Conservation (phyloP, 2,329 filamentous ascomycete species). For the Curvularia verruculosa region DNA sequence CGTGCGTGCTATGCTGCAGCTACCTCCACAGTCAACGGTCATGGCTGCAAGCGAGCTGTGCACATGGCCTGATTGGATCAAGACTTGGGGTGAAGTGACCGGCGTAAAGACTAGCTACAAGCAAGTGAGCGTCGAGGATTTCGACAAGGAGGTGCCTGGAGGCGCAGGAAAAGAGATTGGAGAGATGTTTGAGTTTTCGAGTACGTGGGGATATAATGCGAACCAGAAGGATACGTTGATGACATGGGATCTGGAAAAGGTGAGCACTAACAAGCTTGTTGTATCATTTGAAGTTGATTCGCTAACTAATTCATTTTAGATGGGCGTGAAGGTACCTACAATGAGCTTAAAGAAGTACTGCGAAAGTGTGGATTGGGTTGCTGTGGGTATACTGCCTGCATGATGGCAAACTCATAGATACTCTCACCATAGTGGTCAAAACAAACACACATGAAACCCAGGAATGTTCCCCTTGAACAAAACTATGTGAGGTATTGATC, state of each 20-base stretch:
- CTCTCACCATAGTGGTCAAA: not conserved
- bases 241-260: not conserved
- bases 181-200: not conserved
- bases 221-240: not conserved
- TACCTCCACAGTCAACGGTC: constrained; percentile 22
- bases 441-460: too few species aligned
- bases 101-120: constrained; percentile 29
- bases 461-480: too few species aligned
- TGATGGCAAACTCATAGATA: not conserved
- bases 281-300: not conserved
- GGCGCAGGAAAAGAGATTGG: not conserved
- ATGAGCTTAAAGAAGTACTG: not conserved
- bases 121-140: constrained; percentile 17
- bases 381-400: not conserved
- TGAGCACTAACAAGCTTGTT: not conserved
- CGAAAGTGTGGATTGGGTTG: not conserved
- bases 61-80: constrained; percentile 29
- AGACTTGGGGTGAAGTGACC: constrained; percentile 29
- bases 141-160: constrained; percentile 16
- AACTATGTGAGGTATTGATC: too few species aligned
- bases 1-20: not conserved
- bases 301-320: not conserved
- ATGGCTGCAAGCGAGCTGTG: constrained; percentile 30
- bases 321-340: not conserved
- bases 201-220: not conserved